A percentile compares a stretch with the other conserved stretches of the same genome.
phyloP scores from a whole-genome alignment of 371 early-diverging fungal genomes.

The Zancudomyces culisetae region DNA sequence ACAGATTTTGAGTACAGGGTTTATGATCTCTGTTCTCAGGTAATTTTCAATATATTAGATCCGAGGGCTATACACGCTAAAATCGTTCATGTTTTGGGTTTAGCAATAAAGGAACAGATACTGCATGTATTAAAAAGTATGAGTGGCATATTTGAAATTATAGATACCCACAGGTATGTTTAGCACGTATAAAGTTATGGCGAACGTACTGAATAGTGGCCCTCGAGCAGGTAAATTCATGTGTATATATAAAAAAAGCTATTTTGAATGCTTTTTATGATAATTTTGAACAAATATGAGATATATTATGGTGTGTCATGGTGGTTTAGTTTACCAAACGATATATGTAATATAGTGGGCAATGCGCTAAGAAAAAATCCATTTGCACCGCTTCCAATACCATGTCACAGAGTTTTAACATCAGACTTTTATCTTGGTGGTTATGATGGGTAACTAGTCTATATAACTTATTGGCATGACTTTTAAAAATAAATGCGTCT shows the following conservation, averaged over 20 bases:
- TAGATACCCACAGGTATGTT: slow-evolving; percentile 47
- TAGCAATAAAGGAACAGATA: too few species aligned
- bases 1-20: slow-evolving; percentile 54
- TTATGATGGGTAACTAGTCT: slow-evolving; percentile 28
- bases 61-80: neutral
- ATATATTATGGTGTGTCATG: too few species aligned
- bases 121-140: too few species aligned
- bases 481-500: too few species aligned
- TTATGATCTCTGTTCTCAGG: slow-evolving; percentile 38
- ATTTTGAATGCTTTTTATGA: too few species aligned
- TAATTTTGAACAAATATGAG: too few species aligned
- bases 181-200: slow-evolving; percentile 53
- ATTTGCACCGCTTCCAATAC: slow-evolving; percentile 51
- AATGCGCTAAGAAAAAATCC: slow-evolving; percentile 59
- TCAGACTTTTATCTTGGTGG: slow-evolving; percentile 48
- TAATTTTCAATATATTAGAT: neutral
- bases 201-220: slow-evolving; percentile 33
- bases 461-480: neutral
- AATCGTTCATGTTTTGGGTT: too few species aligned
- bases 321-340: neutral
- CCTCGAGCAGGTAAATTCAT: slow-evolving; percentile 32
- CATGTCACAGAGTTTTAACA: slow-evolving; percentile 63
- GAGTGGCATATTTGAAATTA: too few species aligned
- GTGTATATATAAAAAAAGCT: neutral
- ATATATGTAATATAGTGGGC: slow-evolving; percentile 27